These are phyloP conservation scores for Globisporangium polare DNA, from an alignment of 352 stramenopile genomes.

Conservation along the genomic window DNA sequence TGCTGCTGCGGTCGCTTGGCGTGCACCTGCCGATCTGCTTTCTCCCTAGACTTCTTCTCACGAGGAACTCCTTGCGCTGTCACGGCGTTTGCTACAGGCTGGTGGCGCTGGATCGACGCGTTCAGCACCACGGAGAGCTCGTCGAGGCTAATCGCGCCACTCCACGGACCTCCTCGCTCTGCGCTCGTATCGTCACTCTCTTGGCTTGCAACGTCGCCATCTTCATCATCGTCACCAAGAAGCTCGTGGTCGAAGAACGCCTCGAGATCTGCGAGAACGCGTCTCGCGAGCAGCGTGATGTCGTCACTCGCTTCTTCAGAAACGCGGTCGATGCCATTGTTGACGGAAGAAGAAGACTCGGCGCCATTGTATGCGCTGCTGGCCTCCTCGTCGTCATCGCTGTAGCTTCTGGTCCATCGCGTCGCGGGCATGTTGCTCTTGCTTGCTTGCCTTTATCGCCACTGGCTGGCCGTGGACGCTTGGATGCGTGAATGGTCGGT, in stretches of 20 bases:
- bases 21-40: not conserved
- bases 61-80: not conserved
- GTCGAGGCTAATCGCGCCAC: conserved; percentile 30
- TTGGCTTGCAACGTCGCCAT: not conserved
- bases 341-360: not conserved
- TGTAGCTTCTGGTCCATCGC: not conserved
- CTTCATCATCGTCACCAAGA: conserved; percentile 6
- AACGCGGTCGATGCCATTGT: not conserved
- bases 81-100: not conserved
- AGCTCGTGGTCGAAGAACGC: conserved; percentile 28
- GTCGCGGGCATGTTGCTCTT: conserved; percentile 1
- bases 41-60: not conserved
- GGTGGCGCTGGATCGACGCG: conserved; percentile 50
- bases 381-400: not conserved
- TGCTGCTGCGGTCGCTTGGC: not conserved
- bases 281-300: conserved; percentile 22
- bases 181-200: conserved; percentile 5
- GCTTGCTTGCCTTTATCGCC: not conserved
- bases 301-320: not conserved
- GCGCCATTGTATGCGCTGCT: not conserved
- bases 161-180: conserved; percentile 1
- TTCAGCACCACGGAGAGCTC: conserved; percentile 55
- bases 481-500: not conserved
- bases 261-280: conserved; percentile 50
- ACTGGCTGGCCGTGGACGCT: not conserved